Percentiles rank a stretch among this genome's conserved stretches.
Conservation (phyloP, 768 basidiomycete genomes). For the Pulveroboletus sp. region DNA sequence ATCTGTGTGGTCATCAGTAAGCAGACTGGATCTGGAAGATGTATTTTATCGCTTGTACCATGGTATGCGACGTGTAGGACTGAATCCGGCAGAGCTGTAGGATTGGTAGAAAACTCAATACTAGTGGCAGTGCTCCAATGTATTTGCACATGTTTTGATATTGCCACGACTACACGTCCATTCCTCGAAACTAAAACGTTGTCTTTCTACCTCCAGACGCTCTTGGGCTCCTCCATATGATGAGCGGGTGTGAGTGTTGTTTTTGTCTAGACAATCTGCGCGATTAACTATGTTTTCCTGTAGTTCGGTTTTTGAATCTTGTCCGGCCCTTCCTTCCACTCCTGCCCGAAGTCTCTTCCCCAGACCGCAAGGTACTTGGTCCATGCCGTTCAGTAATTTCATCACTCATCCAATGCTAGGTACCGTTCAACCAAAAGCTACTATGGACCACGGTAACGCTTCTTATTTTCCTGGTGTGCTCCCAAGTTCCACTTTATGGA, state of each 20-base stretch:
- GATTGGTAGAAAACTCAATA: too few relatives aligned
- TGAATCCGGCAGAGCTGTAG: too few relatives aligned
- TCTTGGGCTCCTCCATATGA: constrained; percentile 37
- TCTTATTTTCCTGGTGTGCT: constrained; percentile 99
- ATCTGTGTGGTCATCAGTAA: not conserved
- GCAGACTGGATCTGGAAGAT: too few relatives aligned
- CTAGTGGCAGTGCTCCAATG: constrained; percentile 13
- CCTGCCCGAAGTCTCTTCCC: constrained; percentile 95
- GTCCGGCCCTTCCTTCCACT: constrained; percentile 97
- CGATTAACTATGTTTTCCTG: constrained; percentile 3
- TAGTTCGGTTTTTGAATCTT: constrained; percentile 93
- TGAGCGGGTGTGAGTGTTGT: constrained; percentile 72
- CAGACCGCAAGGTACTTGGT: constrained; percentile 82
- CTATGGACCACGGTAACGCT: constrained; percentile 99
- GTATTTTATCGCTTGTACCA: too few relatives aligned
- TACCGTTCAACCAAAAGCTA: constrained; percentile 97
- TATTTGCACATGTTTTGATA: constrained; percentile 28
- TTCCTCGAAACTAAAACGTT: constrained; percentile 14
- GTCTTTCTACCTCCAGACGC: constrained; percentile 17
- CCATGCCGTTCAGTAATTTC: not conserved
- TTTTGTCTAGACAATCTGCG: not conserved
- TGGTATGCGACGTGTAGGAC: too few relatives aligned
- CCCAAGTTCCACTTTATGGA: constrained; percentile 97
- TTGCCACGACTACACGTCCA: constrained; percentile 28
- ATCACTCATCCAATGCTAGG: constrained; percentile 41